Evolutionary conservation across 208 protist species (phyloP), one percentile per base, ranked within the genome.

Genomic region (Acanthamoeba culbertsoni): DNA sequence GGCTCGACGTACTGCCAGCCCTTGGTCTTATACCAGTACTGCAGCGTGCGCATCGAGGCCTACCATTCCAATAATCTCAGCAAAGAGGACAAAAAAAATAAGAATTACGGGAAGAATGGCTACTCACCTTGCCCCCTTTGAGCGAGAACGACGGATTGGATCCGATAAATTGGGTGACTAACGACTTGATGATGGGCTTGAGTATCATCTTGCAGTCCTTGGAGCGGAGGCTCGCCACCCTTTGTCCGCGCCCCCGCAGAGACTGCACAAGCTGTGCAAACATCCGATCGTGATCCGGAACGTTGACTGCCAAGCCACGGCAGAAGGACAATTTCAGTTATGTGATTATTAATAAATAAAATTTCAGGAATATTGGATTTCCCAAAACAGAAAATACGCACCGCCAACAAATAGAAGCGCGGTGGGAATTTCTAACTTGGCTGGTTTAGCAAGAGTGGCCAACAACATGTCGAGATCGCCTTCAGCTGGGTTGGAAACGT

Each of bases 141-240:
- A 84, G 2, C 28, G 73, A 37, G 43, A 57, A 35, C 26, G 10
- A 8, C 26, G 73, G 43, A 5, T 84, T 84, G 23, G 73, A 14
- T 8, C 73, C 73, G 43, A 84, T 55, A 42, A 84, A 55, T 43
- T 84, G 73, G 2, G 40, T 18, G 28, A 84, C 73, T 0, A 84
- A 12, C 7, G 45, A 55, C 73, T 84, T 84, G 73, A 84, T 84
- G 73, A 84, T 84, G 31, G 40, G 23, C 73, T 84, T 84, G 18
- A 55, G 43, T 18, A 18, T 84, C 73, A 84, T 84, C 73, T 84
- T 84, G 45, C 73, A 84, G 45, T 84, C 73, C 73, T 84, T 84
- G 10, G 73, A 84, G 20, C 73, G 73, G 23, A 84, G 73, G 73
- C 73, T 84, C 28, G 73, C 73, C 45, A 84, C 73, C 2, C 73